Base-by-base conservation (phyloP, 2,329 filamentous ascomycete genomes). In the Aspergillus ibericus region DNA sequence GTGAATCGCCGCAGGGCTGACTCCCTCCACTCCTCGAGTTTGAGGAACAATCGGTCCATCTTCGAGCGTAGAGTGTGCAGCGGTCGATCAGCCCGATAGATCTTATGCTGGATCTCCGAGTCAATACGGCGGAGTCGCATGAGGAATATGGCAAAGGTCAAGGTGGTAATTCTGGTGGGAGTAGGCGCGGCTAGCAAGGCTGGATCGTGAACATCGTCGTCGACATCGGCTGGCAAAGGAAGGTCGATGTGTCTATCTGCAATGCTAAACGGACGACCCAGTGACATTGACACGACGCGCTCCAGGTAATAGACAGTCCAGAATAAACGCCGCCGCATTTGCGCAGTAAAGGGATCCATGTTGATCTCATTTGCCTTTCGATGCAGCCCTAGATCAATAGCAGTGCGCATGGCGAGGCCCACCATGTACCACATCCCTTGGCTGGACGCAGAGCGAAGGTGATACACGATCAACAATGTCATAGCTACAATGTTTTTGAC, bases 341-440 rank as follows among this genome's bases (percentile, higher is more conserved):
- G 78, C 3, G 75, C 72, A 20, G 76, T 75, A 47, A 77, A 78
- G 20, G 72, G 73, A 47, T 78, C 71, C 29, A 79, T 63, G 51
- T 73, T 72, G 27, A 66, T 68, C 59, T 81, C 79, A 56, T 80
- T 77, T 40, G 78, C 77, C 56, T 77, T 80, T 47, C 79, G 73
- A 59, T 83, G 81, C 27, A 83, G 71, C 5, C 81, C 81, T 3
- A 83, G 72, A 57, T 83, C 81, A 50, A 83, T 81, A 54, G 79
- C 80, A 7, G 79, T 83, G 40, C 81, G 77, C 79, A 83, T 83
- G 2, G 81, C 81, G 16, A 83, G 72, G 12, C 81, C 81, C 42
- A 82, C 80, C 76, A 83, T 81, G 63, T 83, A 83, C 81, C 81
- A 83, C 50, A 83, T 75, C 8, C 80, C 81, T 58, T 80, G 79